Conservation (phyloP, 2,329 filamentous ascomycete species). For the Fusarium illudens region DNA sequence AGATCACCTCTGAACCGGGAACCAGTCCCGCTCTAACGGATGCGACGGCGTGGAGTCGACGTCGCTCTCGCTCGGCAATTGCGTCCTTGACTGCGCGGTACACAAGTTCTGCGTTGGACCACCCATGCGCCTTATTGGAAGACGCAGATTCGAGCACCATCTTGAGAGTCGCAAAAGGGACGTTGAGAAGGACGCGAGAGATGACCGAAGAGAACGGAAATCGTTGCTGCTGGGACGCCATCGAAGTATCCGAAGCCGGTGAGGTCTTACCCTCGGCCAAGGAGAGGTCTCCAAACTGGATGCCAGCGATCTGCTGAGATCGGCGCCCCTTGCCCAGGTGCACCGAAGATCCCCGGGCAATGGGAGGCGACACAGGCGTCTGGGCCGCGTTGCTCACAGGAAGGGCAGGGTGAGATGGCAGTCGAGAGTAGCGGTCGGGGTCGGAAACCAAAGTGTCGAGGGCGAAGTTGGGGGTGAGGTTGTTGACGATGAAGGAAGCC, state of each 20-base stretch:
- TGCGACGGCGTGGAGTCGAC: conserved; percentile 58
- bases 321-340: conserved; percentile 52
- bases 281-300: conserved; percentile 76
- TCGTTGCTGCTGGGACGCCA: conserved; percentile 37
- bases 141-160: conserved; percentile 68
- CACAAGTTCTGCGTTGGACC: conserved; percentile 58
- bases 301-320: conserved; percentile 65
- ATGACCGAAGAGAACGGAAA: conserved; percentile 58
- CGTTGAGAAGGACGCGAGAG: conserved; percentile 73
- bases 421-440: conserved; percentile 51
- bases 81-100: conserved; percentile 59
- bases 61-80: conserved; percentile 65
- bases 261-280: conserved; percentile 41
- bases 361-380: conserved; percentile 34
- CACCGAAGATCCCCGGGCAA: conserved; percentile 50
- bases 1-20: conserved; percentile 48
- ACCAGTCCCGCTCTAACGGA: conserved; percentile 51
- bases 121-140: conserved; percentile 61
- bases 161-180: conserved; percentile 74
- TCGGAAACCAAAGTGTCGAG: conserved; percentile 59
- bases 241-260: conserved; percentile 45
- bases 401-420: conserved; percentile 41
- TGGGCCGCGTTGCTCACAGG: conserved; percentile 13
- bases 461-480: conserved; percentile 67
- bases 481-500: conserved; percentile 66